These are phyloP conservation scores for Cladophialophora chaetospira DNA, from an alignment of 2,329 filamentous ascomycete genomes.

Conservation along the genomic window DNA sequence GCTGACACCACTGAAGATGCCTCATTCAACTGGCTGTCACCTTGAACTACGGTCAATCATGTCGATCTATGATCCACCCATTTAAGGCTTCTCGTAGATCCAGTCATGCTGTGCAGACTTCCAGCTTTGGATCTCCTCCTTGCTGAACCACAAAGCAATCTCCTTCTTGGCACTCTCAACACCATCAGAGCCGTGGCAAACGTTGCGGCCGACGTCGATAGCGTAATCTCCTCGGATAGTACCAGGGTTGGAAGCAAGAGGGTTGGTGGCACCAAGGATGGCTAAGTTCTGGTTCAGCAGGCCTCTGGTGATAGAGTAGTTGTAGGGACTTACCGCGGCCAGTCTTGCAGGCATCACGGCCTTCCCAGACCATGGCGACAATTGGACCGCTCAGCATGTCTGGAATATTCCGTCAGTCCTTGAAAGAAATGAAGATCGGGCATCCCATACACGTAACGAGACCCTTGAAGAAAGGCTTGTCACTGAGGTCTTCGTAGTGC, in stretches of 20 bases:
- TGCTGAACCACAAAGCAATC: conserved; percentile 97
- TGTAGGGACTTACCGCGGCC: conserved; percentile 70
- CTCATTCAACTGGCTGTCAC: too few relatives aligned
- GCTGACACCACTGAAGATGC: background rate
- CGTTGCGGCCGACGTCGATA: conserved; percentile 92
- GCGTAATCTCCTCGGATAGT: conserved; percentile 97
- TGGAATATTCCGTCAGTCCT: conserved; percentile 42
- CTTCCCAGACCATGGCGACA: conserved; percentile 99
- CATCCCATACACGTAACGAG: conserved; percentile 75
- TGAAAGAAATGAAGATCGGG: conserved; percentile 2
- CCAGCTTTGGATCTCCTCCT: conserved; percentile 81
- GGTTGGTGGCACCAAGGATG: conserved; percentile 99
- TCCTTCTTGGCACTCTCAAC: conserved; percentile 99
- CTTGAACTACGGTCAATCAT: background rate
- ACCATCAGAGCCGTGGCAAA: conserved; percentile 98
- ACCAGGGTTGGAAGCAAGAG: conserved; percentile 86
- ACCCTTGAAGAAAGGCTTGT: conserved; percentile 96
- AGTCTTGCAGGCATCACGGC: conserved; percentile 97
- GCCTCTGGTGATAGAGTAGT: conserved; percentile 14
- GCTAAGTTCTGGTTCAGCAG: conserved; percentile 46
- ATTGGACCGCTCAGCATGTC: conserved; percentile 98
- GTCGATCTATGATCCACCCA: background rate
- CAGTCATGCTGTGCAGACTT: conserved; percentile 84
- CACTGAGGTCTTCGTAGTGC: conserved; percentile 91
- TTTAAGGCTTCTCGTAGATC: conserved; percentile 88